phyloP scores from a whole-genome alignment of 2,329 filamentous ascomycete species.

The Claviceps pazoutovae region DNA sequence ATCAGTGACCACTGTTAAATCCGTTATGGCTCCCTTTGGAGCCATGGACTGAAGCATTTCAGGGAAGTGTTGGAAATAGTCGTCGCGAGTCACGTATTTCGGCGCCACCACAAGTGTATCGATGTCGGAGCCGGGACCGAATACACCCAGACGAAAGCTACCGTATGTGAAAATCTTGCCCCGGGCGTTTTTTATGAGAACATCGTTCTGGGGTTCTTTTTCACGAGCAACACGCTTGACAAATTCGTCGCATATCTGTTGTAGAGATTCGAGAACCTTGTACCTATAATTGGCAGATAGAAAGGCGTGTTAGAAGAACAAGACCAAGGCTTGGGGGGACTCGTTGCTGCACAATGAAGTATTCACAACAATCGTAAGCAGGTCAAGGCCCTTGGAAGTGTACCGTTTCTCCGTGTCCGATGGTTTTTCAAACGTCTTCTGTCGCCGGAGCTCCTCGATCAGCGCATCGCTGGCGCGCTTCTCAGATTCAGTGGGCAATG shows the following conservation, averaged over 20 bases:
- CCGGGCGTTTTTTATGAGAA: conserved; percentile 68
- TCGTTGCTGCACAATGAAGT: background rate
- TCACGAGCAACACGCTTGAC: conserved; percentile 65
- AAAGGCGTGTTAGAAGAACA: background rate
- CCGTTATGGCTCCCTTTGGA: conserved; percentile 64
- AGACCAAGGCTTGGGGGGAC: background rate
- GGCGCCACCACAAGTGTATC: conserved; percentile 89
- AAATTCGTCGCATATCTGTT: conserved; percentile 72
- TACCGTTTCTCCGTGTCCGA: conserved; percentile 76
- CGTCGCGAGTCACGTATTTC: conserved; percentile 72
- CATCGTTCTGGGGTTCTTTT: conserved; percentile 58
- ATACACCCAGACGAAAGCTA: conserved; percentile 88
- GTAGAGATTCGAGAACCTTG: conserved; percentile 60
- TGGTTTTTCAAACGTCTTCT: conserved; percentile 82
- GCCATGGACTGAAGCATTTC: conserved; percentile 63
- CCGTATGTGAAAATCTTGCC: conserved; percentile 94
- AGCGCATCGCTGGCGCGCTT: conserved; percentile 64
- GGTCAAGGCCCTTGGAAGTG: background rate
- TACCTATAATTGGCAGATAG: conserved; percentile 31
- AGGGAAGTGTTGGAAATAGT: conserved; percentile 90
- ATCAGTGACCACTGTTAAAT: conserved; percentile 73
- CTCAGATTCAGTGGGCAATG: conserved; percentile 64
- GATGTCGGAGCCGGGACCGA: conserved; percentile 91
- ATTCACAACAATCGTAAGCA: background rate
- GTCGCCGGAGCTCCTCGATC: conserved; percentile 68